Base-by-base conservation (phyloP, 148 eudicot genomes). In the Agrostemma githago region DNA sequence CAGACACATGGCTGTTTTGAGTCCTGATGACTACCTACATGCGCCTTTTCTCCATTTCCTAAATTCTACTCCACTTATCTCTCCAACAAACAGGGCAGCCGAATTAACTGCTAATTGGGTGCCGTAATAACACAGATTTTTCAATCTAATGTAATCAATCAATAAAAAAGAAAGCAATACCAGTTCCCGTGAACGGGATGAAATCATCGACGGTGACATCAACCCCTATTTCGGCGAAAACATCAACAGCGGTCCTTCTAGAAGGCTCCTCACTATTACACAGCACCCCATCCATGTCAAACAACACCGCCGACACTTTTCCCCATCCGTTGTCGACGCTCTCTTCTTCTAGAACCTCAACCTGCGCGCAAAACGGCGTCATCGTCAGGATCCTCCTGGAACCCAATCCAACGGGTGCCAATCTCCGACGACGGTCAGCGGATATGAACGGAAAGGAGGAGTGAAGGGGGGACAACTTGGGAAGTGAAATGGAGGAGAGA, bases 231-330 rank as follows among this genome's bases (percentile, higher is more conserved):
- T 95, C 96, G 15, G 86, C 89, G 41, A 95, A 95, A 39, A 95
- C 76, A 73, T 95, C 96, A 8, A 95, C 99, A 0, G 83, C 99
- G 17, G 99, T 97, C 65, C 72, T 73, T 71, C 99, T 81, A 37
- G 99, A 95, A 11, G 84, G 83, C 75, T 90, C 99, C 70, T 95
- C 99, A 64, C 99, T 95, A 75, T 95, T 77, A 46, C 99, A 95
- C 15, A 95, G 85, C 65, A 95, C 99, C 17, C 99, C 99, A 66
- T 95, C 99, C 99, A 95, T 95, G 43, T 95, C 99, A 48, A 95
- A 95, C 78, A 95, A 59, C 75, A 95, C 99, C 54, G 99, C 99
- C 19, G 93, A 88, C 3, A 95, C 97, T 72, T 92, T 89, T 66
- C 90, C 96, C 99, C 99, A 95, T 64, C 78, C 79, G 3, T 26